Base-by-base conservation (phyloP, 2,329 filamentous ascomycete species). In the Malbranchea cinnamomea region DNA sequence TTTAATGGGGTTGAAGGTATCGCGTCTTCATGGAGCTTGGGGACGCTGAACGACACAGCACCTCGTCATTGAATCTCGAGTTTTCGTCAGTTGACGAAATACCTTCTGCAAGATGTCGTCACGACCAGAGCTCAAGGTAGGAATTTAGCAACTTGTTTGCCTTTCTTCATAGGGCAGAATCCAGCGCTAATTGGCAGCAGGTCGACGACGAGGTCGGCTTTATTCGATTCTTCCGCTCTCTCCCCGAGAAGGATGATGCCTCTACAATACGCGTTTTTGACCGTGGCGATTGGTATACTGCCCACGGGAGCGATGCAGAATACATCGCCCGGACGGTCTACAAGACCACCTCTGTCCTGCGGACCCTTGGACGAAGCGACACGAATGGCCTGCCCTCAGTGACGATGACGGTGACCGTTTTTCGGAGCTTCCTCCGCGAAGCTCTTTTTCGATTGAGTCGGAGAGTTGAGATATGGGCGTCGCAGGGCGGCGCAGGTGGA, bases 121-220 rank as follows among this genome's bases (percentile, higher is more conserved):
- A 7, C 28, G 36, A 10, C 36, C 36, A 11, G 36, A 37, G 14
- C 27, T 37, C 9, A 37, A 37, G 30, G 36, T 37, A 32, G 12
- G 12, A n/a, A n/a, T n/a, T n/a, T n/a, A n/a, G n/a, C n/a, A n/a
- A n/a, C n/a, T n/a, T n/a, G 16, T 28, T 16, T 28, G 7, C 4
- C 19, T 2, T 22, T 13, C 21, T n/a, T n/a, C n/a, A n/a, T n/a
- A n/a, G n/a, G n/a, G n/a, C n/a, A n/a, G n/a, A n/a, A n/a, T n/a
- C n/a, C n/a, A n/a, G n/a, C n/a, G n/a, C n/a, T n/a, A n/a, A n/a
- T n/a, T n/a, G n/a, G n/a, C n/a, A n/a, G n/a, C n/a, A 85, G 79
- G 82, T 95, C 51, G 91, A 98, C 48, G 89, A 98, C 51, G 89
- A 98, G 63, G 75, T 78, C 49, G 84, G 87, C 42, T 98, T 98